phyloP scores from a whole-genome alignment of 192 early-diverging fungal species.

The Podila epigama region DNA sequence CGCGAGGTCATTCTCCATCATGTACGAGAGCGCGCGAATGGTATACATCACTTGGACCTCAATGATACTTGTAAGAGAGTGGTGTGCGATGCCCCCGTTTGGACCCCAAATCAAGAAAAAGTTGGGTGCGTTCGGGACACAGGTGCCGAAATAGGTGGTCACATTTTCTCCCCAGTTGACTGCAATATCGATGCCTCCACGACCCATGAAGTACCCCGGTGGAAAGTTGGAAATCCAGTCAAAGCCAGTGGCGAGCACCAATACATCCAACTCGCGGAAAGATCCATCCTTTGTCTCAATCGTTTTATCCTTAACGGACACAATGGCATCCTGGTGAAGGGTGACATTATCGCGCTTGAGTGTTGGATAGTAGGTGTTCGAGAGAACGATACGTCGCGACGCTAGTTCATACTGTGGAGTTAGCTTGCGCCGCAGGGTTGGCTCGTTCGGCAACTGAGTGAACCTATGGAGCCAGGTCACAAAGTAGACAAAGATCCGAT shows the following conservation, averaged over 20 bases:
- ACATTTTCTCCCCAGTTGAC: conserved; percentile 30
- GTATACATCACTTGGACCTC: conserved; percentile 37
- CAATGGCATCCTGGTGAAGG: conserved; percentile 39
- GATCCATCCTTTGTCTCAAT: conserved; percentile 46
- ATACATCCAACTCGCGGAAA: conserved; percentile 47
- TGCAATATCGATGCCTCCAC: conserved; percentile 19
- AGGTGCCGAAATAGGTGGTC: conserved; percentile 38
- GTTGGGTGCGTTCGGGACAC: conserved; percentile 37
- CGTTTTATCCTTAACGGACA: conserved; percentile 22
- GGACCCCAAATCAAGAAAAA: conserved; percentile 46
- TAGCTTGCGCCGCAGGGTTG: conserved; percentile 10
- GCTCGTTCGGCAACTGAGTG: conserved; percentile 13
- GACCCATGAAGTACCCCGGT: conserved; percentile 25
- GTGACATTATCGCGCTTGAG: conserved; percentile 38
- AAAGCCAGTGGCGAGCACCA: conserved; percentile 57
- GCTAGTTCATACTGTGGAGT: conserved; percentile 30
- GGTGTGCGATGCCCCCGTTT: conserved; percentile 33
- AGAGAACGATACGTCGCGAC: conserved; percentile 21
- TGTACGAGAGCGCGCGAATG: conserved; percentile 24
- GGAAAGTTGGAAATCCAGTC: conserved; percentile 40
- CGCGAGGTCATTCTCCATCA: conserved; percentile 39
- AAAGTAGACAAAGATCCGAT: conserved; percentile 20
- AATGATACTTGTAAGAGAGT: conserved; percentile 16
- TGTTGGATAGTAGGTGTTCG: conserved; percentile 17
- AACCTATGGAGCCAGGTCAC: conserved; percentile 41